Percentiles rank a stretch among this genome's conserved stretches.
These are phyloP conservation scores for Atalantia buxifolia DNA, from an alignment of 345 rosid species.

Conservation along the genomic window DNA sequence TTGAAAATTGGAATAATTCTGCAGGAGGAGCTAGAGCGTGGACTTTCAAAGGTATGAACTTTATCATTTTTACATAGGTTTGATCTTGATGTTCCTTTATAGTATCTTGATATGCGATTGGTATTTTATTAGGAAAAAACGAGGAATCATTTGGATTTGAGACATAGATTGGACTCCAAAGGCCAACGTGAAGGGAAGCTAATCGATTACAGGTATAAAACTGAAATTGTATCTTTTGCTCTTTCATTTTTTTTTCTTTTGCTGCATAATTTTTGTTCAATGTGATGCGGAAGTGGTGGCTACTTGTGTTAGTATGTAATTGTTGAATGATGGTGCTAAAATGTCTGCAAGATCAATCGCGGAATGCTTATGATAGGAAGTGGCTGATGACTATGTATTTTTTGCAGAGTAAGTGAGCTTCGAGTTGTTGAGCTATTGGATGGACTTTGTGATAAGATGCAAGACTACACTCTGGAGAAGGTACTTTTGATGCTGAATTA, in stretches of 20 bases:
- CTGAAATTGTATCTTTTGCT: background rate
- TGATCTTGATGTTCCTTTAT: background rate
- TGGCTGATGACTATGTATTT: slow-evolving; percentile 1
- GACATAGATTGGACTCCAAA: slow-evolving; percentile 81
- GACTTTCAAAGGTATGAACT: slow-evolving; percentile 63
- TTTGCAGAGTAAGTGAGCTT: slow-evolving; percentile 76
- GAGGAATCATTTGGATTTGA: slow-evolving; percentile 91
- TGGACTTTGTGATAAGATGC: slow-evolving; percentile 92
- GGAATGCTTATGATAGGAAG: too few relatives aligned
- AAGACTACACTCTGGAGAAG: slow-evolving; percentile 86
- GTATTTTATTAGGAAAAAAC: slow-evolving; percentile 64
- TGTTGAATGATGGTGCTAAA: background rate
- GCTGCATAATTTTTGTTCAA: background rate
- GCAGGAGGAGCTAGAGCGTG: slow-evolving; percentile 83
- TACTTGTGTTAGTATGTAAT: background rate
- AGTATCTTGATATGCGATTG: background rate
- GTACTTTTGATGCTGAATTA: slow-evolving; percentile 27
- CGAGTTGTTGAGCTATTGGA: slow-evolving; percentile 90
- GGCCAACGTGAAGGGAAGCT: slow-evolving; percentile 93
- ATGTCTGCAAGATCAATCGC: too few relatives aligned
- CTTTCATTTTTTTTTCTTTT: background rate
- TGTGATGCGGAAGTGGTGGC: background rate
- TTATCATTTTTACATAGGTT: background rate
- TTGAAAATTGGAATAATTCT: slow-evolving; percentile 12
- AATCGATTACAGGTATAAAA: slow-evolving; percentile 75